These are phyloP conservation scores for Solanum peruvianum DNA, from an alignment of 257 asterid species.

Conservation along the genomic window DNA sequence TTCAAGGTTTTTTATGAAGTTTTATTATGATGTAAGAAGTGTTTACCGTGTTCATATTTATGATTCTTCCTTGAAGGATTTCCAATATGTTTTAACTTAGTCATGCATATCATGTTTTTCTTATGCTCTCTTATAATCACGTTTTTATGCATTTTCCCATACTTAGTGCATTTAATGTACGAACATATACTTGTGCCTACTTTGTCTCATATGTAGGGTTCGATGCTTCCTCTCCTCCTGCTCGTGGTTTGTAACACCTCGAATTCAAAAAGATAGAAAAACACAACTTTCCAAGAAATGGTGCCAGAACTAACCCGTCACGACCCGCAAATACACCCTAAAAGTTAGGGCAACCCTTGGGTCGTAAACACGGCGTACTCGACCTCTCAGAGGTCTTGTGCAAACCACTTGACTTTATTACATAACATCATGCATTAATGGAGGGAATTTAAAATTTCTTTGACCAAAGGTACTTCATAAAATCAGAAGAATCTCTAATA, in stretches of 20 bases:
- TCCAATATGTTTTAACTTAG: neutral
- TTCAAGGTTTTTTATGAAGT: neutral
- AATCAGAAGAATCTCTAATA: no score
- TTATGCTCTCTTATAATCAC: neutral
- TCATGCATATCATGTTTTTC: neutral
- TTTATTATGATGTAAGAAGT: neutral
- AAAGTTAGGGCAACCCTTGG: no score
- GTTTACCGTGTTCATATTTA: neutral
- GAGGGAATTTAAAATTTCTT: no score
- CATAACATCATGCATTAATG: no score
- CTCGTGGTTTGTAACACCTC: neutral
- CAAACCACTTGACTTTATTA: no score
- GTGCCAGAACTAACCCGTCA: neutral
- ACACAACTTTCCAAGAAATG: neutral
- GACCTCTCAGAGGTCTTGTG: no score
- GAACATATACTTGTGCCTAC: neutral
- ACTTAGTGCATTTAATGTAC: neutral
- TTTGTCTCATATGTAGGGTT: neutral
- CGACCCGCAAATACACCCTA: no score
- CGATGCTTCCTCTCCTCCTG: neutral
- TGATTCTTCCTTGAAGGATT: neutral
- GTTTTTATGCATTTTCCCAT: no score
- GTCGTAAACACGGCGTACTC: no score
- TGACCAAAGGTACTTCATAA: no score
- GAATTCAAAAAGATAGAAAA: neutral